These are phyloP conservation scores for Emmonsiellopsis sp. DNA, from an alignment of 2,329 filamentous ascomycete genomes.

Conservation along the genomic window DNA sequence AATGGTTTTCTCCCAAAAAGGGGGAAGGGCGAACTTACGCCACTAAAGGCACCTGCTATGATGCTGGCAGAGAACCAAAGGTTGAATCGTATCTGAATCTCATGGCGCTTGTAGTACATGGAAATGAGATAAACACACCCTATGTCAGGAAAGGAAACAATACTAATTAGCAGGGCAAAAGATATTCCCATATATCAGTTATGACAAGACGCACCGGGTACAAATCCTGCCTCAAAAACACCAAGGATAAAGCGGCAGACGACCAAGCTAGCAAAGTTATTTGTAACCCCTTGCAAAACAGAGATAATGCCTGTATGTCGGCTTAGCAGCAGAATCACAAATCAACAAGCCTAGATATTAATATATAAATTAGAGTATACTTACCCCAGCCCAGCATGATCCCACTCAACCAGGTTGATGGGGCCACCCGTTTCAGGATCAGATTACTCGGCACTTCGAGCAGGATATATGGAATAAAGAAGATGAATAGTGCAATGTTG, in stretches of 20 bases:
- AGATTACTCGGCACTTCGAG: conserved; percentile 41
- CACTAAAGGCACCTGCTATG: conserved; percentile 53
- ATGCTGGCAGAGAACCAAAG: conserved; percentile 53
- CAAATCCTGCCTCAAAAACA: conserved; percentile 44
- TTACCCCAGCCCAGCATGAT: conserved; percentile 35
- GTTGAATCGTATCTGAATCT: conserved; percentile 50
- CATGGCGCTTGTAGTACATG: conserved; percentile 55
- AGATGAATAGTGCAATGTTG: conserved; percentile 36
- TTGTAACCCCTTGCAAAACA: conserved; percentile 40
- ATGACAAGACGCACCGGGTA: conserved; percentile 28
- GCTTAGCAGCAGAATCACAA: too few species aligned
- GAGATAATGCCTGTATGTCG: conserved; percentile 33
- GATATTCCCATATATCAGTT: not conserved
- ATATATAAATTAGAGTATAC: not conserved
- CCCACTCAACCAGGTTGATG: conserved; percentile 32
- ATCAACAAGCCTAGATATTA: too few species aligned
- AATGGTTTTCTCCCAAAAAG: not conserved
- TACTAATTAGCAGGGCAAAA: not conserved
- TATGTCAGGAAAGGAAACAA: not conserved
- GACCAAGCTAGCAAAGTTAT: conserved; percentile 41
- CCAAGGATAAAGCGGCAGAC: conserved; percentile 44
- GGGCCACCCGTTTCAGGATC: conserved; percentile 35
- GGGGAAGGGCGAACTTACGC: conserved; percentile 38
- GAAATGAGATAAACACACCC: conserved; percentile 50
- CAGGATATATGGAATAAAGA: conserved; percentile 39